Evolutionary conservation across 2,329 filamentous ascomycete genomes (phyloP).

Genomic region (Onygenales sp.): DNA sequence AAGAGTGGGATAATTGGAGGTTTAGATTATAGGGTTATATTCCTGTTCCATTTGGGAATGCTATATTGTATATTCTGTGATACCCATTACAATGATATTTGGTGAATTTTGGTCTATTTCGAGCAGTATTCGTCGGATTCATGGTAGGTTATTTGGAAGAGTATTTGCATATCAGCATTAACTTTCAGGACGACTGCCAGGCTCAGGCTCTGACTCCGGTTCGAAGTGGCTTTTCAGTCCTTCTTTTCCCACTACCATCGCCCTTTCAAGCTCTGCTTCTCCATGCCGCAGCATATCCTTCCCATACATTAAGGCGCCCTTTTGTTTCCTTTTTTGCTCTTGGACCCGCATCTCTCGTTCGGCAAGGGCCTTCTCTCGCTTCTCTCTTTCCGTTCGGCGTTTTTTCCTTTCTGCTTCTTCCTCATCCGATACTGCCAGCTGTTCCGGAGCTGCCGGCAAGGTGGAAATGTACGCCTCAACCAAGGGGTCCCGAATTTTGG

Average conservation of each 20-base stretch:
- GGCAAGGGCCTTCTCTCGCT: conserved; percentile 34
- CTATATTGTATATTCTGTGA: conserved; percentile 2
- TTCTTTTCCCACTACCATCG: conserved; percentile 33
- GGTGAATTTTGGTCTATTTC: background rate
- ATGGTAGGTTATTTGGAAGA: conserved; percentile 3
- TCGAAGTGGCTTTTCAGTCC: conserved; percentile 34
- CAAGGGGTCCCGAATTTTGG: conserved; percentile 29
- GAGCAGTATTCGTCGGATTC: background rate
- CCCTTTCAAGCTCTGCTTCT: conserved; percentile 35
- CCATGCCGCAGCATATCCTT: conserved; percentile 34
- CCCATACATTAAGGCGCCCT: conserved; percentile 29
- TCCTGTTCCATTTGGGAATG: background rate
- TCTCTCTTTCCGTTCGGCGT: conserved; percentile 30
- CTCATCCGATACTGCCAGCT: conserved; percentile 25
- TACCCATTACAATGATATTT: background rate
- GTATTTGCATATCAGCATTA: background rate
- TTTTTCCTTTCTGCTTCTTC: conserved; percentile 29
- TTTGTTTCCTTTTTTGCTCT: conserved; percentile 33
- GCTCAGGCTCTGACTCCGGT: conserved; percentile 3
- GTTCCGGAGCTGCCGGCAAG: conserved; percentile 28
- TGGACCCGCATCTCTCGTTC: conserved; percentile 35
- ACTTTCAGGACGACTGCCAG: background rate
- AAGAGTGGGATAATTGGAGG: conserved; percentile 37
- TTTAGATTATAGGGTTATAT: conserved; percentile 16
- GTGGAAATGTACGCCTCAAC: conserved; percentile 36